These are phyloP conservation scores for Tulasnella sp. DNA, from an alignment of 768 basidiomycete genomes.

Conservation along the genomic window DNA sequence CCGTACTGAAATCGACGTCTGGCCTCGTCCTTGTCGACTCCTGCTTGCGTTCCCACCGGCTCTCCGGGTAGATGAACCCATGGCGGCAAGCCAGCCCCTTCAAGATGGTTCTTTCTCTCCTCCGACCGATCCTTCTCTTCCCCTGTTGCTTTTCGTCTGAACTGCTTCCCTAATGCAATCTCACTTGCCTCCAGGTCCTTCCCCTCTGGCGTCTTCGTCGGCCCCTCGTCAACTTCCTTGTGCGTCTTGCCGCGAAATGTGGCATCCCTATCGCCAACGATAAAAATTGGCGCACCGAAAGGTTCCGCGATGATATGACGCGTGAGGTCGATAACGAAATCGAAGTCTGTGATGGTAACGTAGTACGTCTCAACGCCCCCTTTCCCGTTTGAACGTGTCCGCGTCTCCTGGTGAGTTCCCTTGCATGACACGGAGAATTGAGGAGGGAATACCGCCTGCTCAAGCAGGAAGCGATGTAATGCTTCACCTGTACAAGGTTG, in stretches of 20 bases:
- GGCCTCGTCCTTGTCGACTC: constrained; percentile 2
- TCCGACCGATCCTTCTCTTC: constrained; percentile 24
- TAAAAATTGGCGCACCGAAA: constrained; percentile 41
- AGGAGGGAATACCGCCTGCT: constrained; percentile 40
- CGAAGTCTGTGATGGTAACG: constrained; percentile 57
- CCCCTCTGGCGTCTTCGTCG: constrained; percentile 15
- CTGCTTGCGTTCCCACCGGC: background rate
- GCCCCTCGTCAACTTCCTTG: constrained; percentile 38
- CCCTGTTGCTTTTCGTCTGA: constrained; percentile 29
- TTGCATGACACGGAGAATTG: constrained; percentile 36
- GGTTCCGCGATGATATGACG: constrained; percentile 29
- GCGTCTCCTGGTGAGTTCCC: constrained; percentile 49
- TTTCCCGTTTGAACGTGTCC: constrained; percentile 27
- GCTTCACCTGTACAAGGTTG: constrained; percentile 43
- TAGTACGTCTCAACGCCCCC: constrained; percentile 39
- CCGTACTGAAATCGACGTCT: background rate
- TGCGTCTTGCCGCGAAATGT: constrained; percentile 56
- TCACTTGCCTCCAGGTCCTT: constrained; percentile 27
- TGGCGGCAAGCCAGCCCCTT: constrained; percentile 34
- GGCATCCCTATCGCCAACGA: constrained; percentile 50
- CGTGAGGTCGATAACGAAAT: constrained; percentile 51
- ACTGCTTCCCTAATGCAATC: constrained; percentile 20
- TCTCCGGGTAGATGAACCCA: constrained; percentile 29
- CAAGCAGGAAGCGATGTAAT: constrained; percentile 61
- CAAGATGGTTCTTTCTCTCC: background rate